Evolutionary conservation across 495 filamentous ascomycete species (phyloP), one percentile per base, ranked within the genome.

Genomic region (Talaromyces liani): DNA sequence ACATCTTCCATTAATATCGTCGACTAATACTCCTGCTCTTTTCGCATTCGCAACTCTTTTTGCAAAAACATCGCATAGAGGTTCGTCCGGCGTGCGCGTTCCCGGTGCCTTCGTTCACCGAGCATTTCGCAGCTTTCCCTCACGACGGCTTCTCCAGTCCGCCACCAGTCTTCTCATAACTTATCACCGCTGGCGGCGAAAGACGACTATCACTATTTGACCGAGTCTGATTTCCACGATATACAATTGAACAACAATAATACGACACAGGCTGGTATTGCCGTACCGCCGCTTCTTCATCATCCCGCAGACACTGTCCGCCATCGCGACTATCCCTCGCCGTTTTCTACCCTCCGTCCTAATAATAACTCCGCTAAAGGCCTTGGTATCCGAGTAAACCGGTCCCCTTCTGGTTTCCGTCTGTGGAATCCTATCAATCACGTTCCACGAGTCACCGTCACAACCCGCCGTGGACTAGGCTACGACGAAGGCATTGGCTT

Each of bases 381-480:
- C 14, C 34, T 58, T 34, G 62, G 58, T 55, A 39, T 60, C 65
- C 64, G 53, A 63, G 53, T 64, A 31, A 54, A 65, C 60, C 34
- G 60, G 60, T 58, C 61, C 16, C 31, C 49, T 16, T 62, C 41
- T 9, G 20, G 36, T 20, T 39, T 53, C 36, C 36, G 64, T 45
- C 25, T 54, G 34, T 63, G 53, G 53, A 81, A 81, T 66, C 79
- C 79, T 1, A 74, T 81, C 72, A 79, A 81, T 64, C 67, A 81
- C 77, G 77, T 80, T 65, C 79, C 79, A 55, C 77, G 79, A 55
- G 73, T 74, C 39, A 79, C 79, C 31, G 75, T 80, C 33, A 66
- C 71, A 4, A 57, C 75, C 58, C 36, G 24, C 27, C 68, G 66
- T 56, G 65, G 68, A 47, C 72, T 73, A 58, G 58, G 53, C 9